Evolutionary conservation across 306 rosid genomes (phyloP), one percentile per base, ranked within the genome.

Genomic region (Hippophae gyantsensis): DNA sequence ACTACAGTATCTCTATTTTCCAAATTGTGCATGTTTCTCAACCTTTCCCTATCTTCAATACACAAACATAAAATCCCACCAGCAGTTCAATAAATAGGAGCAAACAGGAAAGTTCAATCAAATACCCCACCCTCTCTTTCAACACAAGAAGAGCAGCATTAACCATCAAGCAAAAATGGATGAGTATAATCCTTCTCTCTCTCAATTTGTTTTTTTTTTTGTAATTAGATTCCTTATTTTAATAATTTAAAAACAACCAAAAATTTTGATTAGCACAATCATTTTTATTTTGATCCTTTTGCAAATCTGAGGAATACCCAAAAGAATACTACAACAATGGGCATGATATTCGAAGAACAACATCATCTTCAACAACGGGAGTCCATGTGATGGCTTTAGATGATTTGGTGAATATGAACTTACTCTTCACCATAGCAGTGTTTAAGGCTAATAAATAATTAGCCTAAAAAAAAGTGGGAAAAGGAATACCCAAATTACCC

Each of bases 341-440:
- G 5, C 48, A 47, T 2, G 69, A 44, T 50, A 51, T 43, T 64
- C 64, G 57, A 13, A 63, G 75, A 42, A 58, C 2, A 3, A 57
- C 77, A 2, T 40, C 77, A 0, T 69, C 23, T 18, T 18, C 23
- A 2, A 81, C 87, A 6, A 88, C 92, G 3, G 85, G 94, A 55
- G 84, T 92, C 25, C 98, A 90, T 65, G 96, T 90, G 10, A 85
- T 86, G 1, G 92, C 98, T n/a, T 74, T 90, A 6, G 95, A 90
- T 58, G 95, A 95, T 25, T 64, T 90, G 3, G 95, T 90, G 10
- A 90, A 85, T 62, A 95, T 83, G 8, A 90, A 90, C 75, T 90
- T 96, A 0, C 95, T 92, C 41, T 92, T 92, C 87, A 81, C 96
- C 10, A 80, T 92, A 56, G 98, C 92, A 0, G 96, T 85, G n/a